Evolutionary conservation across 2,329 filamentous ascomycete genomes (phyloP).

Genomic region (Ceratocystis cacaofunesta): DNA sequence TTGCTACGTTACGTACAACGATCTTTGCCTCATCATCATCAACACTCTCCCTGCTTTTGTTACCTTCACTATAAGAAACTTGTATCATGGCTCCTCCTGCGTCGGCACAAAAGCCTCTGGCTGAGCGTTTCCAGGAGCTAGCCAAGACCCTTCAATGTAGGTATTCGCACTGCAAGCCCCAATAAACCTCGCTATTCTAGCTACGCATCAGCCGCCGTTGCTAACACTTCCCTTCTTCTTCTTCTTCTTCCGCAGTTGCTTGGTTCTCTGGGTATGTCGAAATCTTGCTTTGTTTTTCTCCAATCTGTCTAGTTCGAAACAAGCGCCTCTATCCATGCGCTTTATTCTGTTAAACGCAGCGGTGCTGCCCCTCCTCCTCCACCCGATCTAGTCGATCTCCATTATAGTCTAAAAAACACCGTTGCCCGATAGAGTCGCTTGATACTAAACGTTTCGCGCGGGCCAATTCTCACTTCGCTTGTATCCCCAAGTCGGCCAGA

Average conservation of each 20-base stretch:
- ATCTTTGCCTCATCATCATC: neutral
- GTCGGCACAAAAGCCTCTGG: conserved; percentile 51
- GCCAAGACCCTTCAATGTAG: conserved; percentile 87
- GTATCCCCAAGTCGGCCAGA: neutral
- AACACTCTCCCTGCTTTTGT: neutral
- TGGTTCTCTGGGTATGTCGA: conserved; percentile 60
- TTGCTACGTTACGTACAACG: neutral
- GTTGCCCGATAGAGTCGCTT: neutral
- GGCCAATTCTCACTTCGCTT: neutral
- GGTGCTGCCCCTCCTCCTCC: conserved; percentile 4
- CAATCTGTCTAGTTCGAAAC: neutral
- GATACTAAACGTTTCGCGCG: too few relatives aligned
- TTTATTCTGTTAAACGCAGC: neutral
- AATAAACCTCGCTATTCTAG: conserved; percentile 17
- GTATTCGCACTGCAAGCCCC: conserved; percentile 24
- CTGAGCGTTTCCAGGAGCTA: conserved; percentile 60
- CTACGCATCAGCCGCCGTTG: conserved; percentile 17
- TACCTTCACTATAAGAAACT: neutral
- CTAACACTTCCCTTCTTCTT: conserved; percentile 25
- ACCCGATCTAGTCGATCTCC: neutral
- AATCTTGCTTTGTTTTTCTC: neutral
- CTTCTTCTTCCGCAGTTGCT: conserved; percentile 43
- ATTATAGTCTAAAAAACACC: neutral
- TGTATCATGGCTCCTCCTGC: conserved; percentile 39
- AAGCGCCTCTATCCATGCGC: neutral